Evolutionary conservation across 768 basidiomycete species (phyloP).

Genomic region (Leccinum sublutescens): DNA sequence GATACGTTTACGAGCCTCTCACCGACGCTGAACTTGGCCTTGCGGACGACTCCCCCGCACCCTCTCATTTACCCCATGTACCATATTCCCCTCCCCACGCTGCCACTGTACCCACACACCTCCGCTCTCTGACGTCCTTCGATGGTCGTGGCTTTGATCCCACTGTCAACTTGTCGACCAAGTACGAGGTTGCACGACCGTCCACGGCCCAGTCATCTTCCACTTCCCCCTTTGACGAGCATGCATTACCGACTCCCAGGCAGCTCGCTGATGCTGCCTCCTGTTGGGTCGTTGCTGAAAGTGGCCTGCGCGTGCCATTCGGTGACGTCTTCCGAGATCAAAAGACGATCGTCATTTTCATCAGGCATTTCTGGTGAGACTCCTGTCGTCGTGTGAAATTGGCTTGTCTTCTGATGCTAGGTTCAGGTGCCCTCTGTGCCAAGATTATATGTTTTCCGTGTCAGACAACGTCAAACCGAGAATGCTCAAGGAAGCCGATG

Average conservation of each 20-base stretch:
- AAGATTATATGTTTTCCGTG: constrained; percentile 82
- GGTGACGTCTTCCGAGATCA: constrained; percentile 59
- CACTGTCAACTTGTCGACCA: background rate
- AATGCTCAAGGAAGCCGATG: constrained; percentile 46
- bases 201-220: constrained; percentile 12
- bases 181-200: constrained; percentile 16
- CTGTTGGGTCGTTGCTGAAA: constrained; percentile 63
- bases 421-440: constrained; percentile 71
- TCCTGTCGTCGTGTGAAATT: constrained; percentile 3
- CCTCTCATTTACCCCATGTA: constrained; percentile 16
- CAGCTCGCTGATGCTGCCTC: constrained; percentile 63
- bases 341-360: constrained; percentile 76
- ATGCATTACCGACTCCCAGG: constrained; percentile 48
- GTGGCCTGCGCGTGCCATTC: constrained; percentile 64
- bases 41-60: constrained; percentile 8
- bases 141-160: constrained; percentile 12
- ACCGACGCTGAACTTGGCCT: constrained; percentile 29
- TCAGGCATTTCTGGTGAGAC: constrained; percentile 77
- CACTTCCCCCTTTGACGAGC: constrained; percentile 37
- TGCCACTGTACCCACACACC: constrained; percentile 15
- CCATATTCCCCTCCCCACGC: constrained; percentile 9
- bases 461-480: constrained; percentile 45
- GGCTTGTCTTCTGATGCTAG: constrained; percentile 1
- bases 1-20: constrained; percentile 30
- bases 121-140: constrained; percentile 23